Evolutionary conservation across 2,329 filamentous ascomycete species (phyloP), one percentile per base, ranked within the genome.

Genomic region (Arachnomyces sp.): DNA sequence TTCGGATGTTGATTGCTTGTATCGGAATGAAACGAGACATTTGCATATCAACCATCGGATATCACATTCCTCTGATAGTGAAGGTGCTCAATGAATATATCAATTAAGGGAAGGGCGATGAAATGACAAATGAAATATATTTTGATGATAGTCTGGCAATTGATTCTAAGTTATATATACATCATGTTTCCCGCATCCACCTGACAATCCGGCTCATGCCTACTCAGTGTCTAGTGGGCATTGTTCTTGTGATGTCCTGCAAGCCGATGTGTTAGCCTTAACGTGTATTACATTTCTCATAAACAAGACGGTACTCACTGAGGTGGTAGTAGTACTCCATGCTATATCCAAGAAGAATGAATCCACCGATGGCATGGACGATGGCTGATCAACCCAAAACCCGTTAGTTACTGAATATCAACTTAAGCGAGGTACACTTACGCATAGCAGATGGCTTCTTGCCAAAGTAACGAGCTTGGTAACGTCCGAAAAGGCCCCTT

Each of bases 301-400:
- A 3, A 31, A 30, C n/a, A 18, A 30, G 31, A 31, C 14, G 36
- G 42, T 40, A 80, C 86, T 70, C 82, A 98, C 92, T 87, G 61
- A 98, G 78, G 73, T 98, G 93, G 86, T 94, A 96, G 80, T 98
- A 96, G 82, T 98, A 98, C 75, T 95, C 89, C 74, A 96, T 87
- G 57, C 84, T 85, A 71, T 98, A 98, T 60, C 92, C 90, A 55
- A 96, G 64, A 52, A 79, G 69, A 52, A 95, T 71, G 48, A 98
- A 72, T 62, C 79, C 74, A 55, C 77, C 81, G 57, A 98, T 83
- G 57, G 80, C 75, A 69, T 98, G 92, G 57, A 94, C 75, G 61
- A 98, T 78, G 51, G 92, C 92, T 98, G 36, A 44, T 40, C 13
- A 36, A n/a, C 25, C 14, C 25, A 37, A 42, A 14, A 28, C 37